Evolutionary conservation across 2,329 filamentous ascomycete species (phyloP).

Genomic region (Fusarium nisikadoi): DNA sequence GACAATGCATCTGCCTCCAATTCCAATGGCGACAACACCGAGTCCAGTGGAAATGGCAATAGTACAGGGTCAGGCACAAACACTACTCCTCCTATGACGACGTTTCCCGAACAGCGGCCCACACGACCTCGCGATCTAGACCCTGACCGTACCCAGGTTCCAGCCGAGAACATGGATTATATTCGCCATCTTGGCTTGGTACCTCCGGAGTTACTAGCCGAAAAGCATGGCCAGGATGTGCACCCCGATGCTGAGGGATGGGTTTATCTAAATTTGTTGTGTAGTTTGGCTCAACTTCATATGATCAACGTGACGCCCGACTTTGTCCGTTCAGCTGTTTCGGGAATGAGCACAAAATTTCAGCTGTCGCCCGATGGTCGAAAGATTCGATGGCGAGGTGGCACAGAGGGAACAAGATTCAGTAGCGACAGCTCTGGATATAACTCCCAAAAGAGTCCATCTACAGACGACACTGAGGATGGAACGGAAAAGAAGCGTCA

Average conservation of each 20-base stretch:
- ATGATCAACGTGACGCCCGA: slow-evolving; percentile 84
- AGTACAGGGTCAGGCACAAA: slow-evolving; percentile 49
- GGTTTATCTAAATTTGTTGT: slow-evolving; percentile 84
- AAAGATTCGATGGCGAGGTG: slow-evolving; percentile 83
- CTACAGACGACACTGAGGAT: slow-evolving; percentile 61
- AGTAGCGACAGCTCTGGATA: slow-evolving; percentile 71
- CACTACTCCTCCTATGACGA: slow-evolving; percentile 53
- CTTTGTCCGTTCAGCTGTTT: slow-evolving; percentile 78
- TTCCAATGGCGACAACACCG: slow-evolving; percentile 60
- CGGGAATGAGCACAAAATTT: slow-evolving; percentile 77
- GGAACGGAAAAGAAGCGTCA: slow-evolving; percentile 58
- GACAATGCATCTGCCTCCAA: slow-evolving; percentile 59
- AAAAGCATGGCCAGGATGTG: slow-evolving; percentile 58
- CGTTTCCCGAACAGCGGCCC: slow-evolving; percentile 75
- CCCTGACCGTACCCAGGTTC: slow-evolving; percentile 78
- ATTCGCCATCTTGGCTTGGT: slow-evolving; percentile 78
- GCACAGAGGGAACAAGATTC: slow-evolving; percentile 70
- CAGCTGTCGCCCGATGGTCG: slow-evolving; percentile 81
- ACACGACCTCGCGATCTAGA: slow-evolving; percentile 82
- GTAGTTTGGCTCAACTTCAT: slow-evolving; percentile 85
- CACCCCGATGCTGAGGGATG: slow-evolving; percentile 76
- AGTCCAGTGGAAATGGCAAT: slow-evolving; percentile 54
- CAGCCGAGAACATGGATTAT: slow-evolving; percentile 82
- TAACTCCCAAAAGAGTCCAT: slow-evolving; percentile 59
- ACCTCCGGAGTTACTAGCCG: slow-evolving; percentile 64